Evolutionary conservation across 139 green algal genomes (phyloP), one percentile per base, ranked within the genome.

Genomic region (Tetradesmus obliquus): DNA sequence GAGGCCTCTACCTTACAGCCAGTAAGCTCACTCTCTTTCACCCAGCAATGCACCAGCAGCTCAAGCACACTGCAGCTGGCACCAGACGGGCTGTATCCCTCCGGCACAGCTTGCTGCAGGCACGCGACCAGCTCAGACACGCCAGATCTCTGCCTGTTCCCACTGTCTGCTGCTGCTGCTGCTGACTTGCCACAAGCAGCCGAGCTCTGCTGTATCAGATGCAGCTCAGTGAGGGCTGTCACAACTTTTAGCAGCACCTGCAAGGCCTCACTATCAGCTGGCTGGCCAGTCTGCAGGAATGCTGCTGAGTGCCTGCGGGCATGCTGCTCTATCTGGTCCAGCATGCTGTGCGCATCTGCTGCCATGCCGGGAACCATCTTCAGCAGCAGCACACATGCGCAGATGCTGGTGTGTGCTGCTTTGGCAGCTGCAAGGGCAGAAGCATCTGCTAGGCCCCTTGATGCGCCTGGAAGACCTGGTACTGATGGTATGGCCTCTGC

Each of bases 31-130:
- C 60, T 51, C 55, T 87, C 82, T 5, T 54, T n/a, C 54, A 74
- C 54, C 82, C 82, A 87, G 82, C 55, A 74, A 60, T 87, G 54
- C 17, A 72, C 62, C 20, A 87, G 82, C 20, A 87, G 55, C 20
- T 87, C 82, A 3, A 87, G 62, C 5, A 60, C 24, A 20, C 20
- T 58, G 15, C 54, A 87, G 9, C 13, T 13, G 3, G 1, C 13
- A 0, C 82, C 82, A 7, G 54, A 19, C 6, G 82, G 82, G 4
- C 82, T 60, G 13, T 87, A 87, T 19, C 82, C 82, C 19, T 87
- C 82, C 6, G 82, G 82, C 10, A 86, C 81, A 20, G 15, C 17
- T 76, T 76, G 66, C 66, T 19, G 66, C 66, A 76, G 17, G 5
- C 66, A 76, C 3, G 66, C 66, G 3, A 76, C 66, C 5, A 76